Percentiles rank a stretch among this genome's conserved stretches.
Conservation (phyloP, 2,329 filamentous ascomycete genomes). For the Diaporthe batatas region DNA sequence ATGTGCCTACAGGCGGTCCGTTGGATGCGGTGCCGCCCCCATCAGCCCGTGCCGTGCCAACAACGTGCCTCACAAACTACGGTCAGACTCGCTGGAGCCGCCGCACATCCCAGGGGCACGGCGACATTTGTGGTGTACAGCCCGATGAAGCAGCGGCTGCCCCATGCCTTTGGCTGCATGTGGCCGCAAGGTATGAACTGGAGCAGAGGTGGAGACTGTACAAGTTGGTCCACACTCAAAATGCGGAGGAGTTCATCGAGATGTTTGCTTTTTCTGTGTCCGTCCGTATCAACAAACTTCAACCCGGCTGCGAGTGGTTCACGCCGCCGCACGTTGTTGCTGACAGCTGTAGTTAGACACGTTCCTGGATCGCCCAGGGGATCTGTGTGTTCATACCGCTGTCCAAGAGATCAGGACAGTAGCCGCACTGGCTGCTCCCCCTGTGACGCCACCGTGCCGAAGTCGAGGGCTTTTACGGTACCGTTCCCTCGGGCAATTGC, state of each 20-base stretch:
- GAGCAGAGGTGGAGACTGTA: background rate
- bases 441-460: conserved; percentile 35
- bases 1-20: background rate
- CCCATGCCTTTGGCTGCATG: background rate
- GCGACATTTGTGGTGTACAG: background rate
- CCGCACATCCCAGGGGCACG: background rate
- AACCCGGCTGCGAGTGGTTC: conserved; percentile 8
- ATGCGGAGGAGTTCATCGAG: conserved; percentile 14
- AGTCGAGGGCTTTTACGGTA: conserved; percentile 21
- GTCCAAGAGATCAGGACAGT: conserved; percentile 12
- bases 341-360: conserved; percentile 17
- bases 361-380: conserved; percentile 40
- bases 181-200: too few species aligned
- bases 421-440: conserved; percentile 1
- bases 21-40: background rate
- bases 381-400: conserved; percentile 29
- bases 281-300: background rate
- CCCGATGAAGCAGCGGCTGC: background rate
- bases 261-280: conserved; percentile 1
- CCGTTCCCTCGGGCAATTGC: conserved; percentile 20
- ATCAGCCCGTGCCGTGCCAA: conserved; percentile 2
- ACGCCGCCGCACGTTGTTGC: conserved; percentile 10
- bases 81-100: conserved; percentile 11
- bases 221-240: background rate
- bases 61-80: background rate